Evolutionary conservation across 2,329 filamentous ascomycete genomes (phyloP).

Genomic region (Talaromyces sp.): DNA sequence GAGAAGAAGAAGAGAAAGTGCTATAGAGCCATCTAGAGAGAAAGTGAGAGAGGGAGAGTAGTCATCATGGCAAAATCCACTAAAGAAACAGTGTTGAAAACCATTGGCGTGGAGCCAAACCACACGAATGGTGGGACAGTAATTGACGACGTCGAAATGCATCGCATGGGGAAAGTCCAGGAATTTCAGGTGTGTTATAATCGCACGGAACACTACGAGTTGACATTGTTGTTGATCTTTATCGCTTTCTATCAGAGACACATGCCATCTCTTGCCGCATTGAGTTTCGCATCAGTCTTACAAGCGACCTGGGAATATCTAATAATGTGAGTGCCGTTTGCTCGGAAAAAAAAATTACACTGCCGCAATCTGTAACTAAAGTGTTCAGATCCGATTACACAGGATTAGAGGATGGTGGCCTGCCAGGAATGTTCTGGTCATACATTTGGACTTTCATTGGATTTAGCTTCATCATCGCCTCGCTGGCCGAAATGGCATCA

Average conservation of each 20-base stretch:
- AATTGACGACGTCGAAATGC: conserved; percentile 17
- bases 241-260: conserved; percentile 19
- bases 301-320: conserved; percentile 34
- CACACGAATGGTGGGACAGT: not conserved
- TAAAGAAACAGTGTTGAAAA: no score
- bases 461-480: conserved; percentile 54
- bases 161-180: conserved; percentile 25
- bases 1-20: no score
- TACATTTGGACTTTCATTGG: conserved; percentile 53
- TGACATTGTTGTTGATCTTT: not conserved
- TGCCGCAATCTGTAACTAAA: conserved; percentile 10
- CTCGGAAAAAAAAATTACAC: conserved; percentile 7
- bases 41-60: no score
- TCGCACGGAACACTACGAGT: no score
- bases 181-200: conserved; percentile 17
- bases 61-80: no score
- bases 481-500: conserved; percentile 57
- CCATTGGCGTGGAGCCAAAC: no score
- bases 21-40: no score
- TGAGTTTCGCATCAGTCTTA: conserved; percentile 30
- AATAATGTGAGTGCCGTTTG: conserved; percentile 7
- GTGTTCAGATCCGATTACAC: not conserved
- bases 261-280: conserved; percentile 25
- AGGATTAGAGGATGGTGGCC: conserved; percentile 14
- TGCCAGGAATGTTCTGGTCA: conserved; percentile 22